A percentile compares a stretch with the other conserved stretches of the same genome.
Evolutionary conservation across 345 rosid genomes (phyloP).

Genomic region (Bruguiera parviflora): DNA sequence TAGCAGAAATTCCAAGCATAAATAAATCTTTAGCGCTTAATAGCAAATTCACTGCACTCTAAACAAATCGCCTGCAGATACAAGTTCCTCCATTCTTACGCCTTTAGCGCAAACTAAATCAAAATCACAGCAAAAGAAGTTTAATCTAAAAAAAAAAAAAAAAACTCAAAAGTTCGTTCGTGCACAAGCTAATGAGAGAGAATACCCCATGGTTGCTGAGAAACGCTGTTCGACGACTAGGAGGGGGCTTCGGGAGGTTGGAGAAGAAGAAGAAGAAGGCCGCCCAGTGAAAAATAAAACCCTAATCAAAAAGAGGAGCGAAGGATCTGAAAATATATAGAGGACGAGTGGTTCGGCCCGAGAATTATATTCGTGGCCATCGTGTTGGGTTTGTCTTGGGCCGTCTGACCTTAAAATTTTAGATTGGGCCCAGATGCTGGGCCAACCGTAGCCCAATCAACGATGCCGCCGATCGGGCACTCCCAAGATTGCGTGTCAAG

Average conservation of each 20-base stretch:
- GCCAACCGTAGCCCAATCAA: too few species aligned
- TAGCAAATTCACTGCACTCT: too few species aligned
- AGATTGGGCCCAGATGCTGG: not conserved
- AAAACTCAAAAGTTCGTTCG: not conserved
- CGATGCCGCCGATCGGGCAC: not conserved
- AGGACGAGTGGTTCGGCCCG: not conserved
- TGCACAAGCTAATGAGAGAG: not conserved
- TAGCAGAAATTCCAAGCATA: not conserved
- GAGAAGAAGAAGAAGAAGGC: not conserved
- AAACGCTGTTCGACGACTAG: not conserved
- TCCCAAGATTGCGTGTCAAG: too few species aligned
- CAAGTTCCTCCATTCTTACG: too few species aligned
- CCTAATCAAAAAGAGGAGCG: not conserved
- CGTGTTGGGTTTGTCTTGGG: not conserved
- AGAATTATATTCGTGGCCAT: not conserved
- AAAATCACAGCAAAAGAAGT: not conserved
- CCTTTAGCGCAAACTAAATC: too few species aligned
- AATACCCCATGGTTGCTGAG: slow-evolving; percentile 18
- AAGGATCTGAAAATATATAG: not conserved
- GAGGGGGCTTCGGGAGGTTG: not conserved
- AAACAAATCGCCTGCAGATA: too few species aligned
- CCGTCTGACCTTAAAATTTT: not conserved
- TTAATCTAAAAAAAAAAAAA: too few species aligned
- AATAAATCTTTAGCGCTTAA: not conserved
- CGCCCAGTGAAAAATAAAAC: not conserved